Conservation (phyloP, 257 asterid species). For the Solanum boliviense region DNA sequence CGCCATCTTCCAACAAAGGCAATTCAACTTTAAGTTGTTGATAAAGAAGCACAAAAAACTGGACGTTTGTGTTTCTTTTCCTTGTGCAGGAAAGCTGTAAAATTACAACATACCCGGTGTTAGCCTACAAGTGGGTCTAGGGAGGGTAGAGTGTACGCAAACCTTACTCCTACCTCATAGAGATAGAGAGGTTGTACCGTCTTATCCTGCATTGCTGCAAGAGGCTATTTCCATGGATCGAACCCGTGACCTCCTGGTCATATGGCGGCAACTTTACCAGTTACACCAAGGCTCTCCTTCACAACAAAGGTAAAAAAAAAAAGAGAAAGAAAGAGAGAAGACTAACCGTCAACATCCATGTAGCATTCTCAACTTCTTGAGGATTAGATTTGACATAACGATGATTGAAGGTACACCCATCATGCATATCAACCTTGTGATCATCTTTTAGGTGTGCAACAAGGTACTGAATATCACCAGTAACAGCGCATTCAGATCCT, state of each 20-base stretch:
- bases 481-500: conserved; percentile 27
- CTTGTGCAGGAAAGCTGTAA: background rate
- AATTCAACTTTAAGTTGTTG: background rate
- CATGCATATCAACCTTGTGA: conserved; percentile 37
- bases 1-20: background rate
- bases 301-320: background rate
- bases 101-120: background rate
- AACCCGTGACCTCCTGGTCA: background rate
- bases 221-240: background rate
- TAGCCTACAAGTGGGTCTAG: background rate
- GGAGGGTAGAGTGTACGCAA: background rate
- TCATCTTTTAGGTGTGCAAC: conserved; percentile 25
- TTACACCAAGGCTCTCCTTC: background rate
- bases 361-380: conserved; percentile 28
- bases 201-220: background rate
- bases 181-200: background rate
- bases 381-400: conserved; percentile 37
- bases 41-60: background rate
- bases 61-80: background rate
- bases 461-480: conserved; percentile 23
- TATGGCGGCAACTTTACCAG: background rate
- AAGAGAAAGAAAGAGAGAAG: background rate
- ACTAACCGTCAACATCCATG: conserved; percentile 36
- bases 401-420: conserved; percentile 32
- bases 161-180: background rate